Conservation (phyloP, 805 yeast genomes). For the Yarrowia sp. region DNA sequence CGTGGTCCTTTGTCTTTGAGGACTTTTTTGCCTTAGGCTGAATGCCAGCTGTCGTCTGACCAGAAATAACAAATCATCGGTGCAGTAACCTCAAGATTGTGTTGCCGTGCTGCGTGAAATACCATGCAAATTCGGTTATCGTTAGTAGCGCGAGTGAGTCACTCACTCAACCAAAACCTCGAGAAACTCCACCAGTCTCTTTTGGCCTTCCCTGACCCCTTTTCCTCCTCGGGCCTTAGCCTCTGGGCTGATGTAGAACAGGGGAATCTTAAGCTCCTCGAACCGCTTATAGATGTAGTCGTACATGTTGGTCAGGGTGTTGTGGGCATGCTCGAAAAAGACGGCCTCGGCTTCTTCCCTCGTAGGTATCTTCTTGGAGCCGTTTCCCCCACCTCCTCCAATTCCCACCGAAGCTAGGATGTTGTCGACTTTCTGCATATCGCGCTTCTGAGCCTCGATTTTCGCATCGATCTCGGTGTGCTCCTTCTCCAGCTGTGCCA, state of each 20-base stretch:
- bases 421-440: not conserved
- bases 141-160: too few species aligned
- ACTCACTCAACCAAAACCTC: conserved; percentile 2
- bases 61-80: too few species aligned
- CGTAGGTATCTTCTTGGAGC: not conserved
- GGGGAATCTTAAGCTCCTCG: conserved; percentile 11
- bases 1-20: too few species aligned
- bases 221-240: conserved; percentile 14
- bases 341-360: not conserved
- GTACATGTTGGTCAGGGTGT: conserved; percentile 14
- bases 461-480: not conserved
- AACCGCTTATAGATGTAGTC: conserved; percentile 21
- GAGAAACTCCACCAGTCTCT: not conserved
- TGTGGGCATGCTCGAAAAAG: not conserved
- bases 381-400: not conserved
- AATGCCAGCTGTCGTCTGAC: too few species aligned
- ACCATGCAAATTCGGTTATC: too few species aligned
- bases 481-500: conserved; percentile 2
- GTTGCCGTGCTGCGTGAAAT: too few species aligned
- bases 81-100: too few species aligned
- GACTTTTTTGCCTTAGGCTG: too few species aligned
- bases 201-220: conserved; percentile 6
- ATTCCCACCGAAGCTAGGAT: not conserved
- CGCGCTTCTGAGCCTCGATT: not conserved
- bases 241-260: conserved; percentile 7